Base-by-base conservation (phyloP, 352 stramenopile genomes). In the Phytopythium helicoides region DNA sequence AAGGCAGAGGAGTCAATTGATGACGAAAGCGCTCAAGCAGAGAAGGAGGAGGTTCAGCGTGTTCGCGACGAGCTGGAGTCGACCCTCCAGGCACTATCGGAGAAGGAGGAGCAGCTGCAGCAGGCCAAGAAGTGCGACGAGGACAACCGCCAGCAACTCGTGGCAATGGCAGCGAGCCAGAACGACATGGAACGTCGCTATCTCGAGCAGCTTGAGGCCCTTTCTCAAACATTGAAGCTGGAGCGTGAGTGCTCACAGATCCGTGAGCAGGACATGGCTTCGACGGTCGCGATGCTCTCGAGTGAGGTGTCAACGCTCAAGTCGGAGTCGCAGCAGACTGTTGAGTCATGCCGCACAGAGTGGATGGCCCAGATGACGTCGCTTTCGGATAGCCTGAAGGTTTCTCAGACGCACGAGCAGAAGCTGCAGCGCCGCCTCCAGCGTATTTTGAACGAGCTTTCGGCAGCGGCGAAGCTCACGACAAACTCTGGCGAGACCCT, bases 381-480 rank as follows among this genome's bases (percentile, higher is more conserved):
- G 31, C 55, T 82, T 41, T 74, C 66, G 1, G 44, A 48, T 9
- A 60, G 53, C 14, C 44, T 85, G 31, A 58, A 76, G 50, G 59
- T 59, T 25, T 81, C 73, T 8, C 68, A 76, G 41, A 50, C 62
- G 25, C 66, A 65, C 10, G 73, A 85, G 46, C 71, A 81, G 61
- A 56, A 73, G 23, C 42, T 85, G 41, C 71, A 85, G 57, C 55
- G 39, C 11, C 73, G 68, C 38, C 54, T 85, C 14, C 67, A 73
- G 37, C 58, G 51, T 28, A 74, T 80, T 49, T 22, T 82, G 34
- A 53, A 74, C n/a, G 71, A 76, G 41, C 53, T 85, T 22, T 54
- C 72, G 14, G 51, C 69, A n/a, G 62, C 62, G 10, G 56, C 61
- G 3, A 70, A 69, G n/a, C 49, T 56, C 7, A 71, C 62, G 2